Percentiles rank a stretch among this genome's conserved stretches.
Evolutionary conservation across 805 yeast species (phyloP).

Genomic region (Sporopachydermia quercuum): DNA sequence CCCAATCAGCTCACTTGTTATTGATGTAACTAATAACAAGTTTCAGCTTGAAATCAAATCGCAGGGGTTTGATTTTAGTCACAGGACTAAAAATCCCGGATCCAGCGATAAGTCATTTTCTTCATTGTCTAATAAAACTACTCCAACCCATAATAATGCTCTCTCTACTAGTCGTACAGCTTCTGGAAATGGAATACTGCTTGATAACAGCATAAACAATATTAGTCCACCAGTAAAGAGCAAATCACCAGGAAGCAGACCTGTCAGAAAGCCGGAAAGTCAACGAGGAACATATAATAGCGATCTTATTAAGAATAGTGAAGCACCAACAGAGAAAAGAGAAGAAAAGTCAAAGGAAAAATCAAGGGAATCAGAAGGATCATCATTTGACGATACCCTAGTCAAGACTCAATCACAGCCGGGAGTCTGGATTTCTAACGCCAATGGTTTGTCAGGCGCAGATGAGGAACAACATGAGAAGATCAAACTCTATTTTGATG

Average conservation of each 20-base stretch:
- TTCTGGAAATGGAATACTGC: too few relatives aligned
- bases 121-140: too few relatives aligned
- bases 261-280: too few relatives aligned
- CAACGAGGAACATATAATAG: too few relatives aligned
- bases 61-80: slow-evolving; percentile 49
- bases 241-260: too few relatives aligned
- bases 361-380: slow-evolving; percentile 6
- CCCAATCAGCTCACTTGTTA: slow-evolving; percentile 31
- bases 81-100: slow-evolving; percentile 21
- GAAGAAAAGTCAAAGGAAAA: slow-evolving; percentile 7
- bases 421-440: slow-evolving; percentile 25
- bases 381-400: too few relatives aligned
- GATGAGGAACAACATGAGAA: slow-evolving; percentile 18
- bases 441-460: background rate
- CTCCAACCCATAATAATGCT: slow-evolving; percentile 2
- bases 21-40: slow-evolving; percentile 29
- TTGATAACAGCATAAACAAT: too few relatives aligned
- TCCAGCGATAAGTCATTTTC: background rate
- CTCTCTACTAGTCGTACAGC: slow-evolving; percentile 3
- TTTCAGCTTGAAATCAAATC: slow-evolving; percentile 38
- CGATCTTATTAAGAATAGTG: too few relatives aligned
- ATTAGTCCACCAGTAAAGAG: too few relatives aligned
- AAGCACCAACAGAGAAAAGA: background rate
- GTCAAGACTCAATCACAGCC: too few relatives aligned
- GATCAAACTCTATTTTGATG: slow-evolving; percentile 16